These are phyloP conservation scores for Skeletonema potamos DNA, from an alignment of 108 stramenopile genomes.

Conservation along the genomic window DNA sequence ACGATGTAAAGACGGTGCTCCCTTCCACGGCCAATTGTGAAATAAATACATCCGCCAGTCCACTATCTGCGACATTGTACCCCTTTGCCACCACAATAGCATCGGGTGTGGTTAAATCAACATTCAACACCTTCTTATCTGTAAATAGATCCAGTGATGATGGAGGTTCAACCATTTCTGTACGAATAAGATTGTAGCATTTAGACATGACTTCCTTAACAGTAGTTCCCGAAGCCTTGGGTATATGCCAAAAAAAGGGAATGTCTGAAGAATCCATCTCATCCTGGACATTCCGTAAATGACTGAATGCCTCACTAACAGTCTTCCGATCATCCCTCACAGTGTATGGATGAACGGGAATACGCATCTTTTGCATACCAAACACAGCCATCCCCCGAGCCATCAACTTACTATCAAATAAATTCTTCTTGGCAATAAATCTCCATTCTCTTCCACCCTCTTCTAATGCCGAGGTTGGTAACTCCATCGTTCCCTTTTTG, in stretches of 20 bases:
- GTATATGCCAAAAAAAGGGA: constrained; percentile 43
- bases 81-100: constrained; percentile 15
- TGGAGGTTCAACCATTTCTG: constrained; percentile 37
- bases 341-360: constrained; percentile 23
- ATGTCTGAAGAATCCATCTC: constrained; percentile 12
- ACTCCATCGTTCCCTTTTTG: constrained; percentile 1
- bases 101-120: constrained; percentile 35
- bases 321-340: constrained; percentile 9
- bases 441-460: constrained; percentile 31
- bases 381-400: constrained; percentile 31
- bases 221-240: constrained; percentile 39
- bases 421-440: constrained; percentile 18
- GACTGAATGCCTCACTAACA: constrained; percentile 10
- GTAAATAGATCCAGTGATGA: constrained; percentile 22
- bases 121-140: constrained; percentile 21
- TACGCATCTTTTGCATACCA: constrained; percentile 39
- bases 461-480: not conserved
- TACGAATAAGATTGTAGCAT: constrained; percentile 29
- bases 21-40: constrained; percentile 34
- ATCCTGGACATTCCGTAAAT: constrained; percentile 24
- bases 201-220: constrained; percentile 32
- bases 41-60: constrained; percentile 34
- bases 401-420: constrained; percentile 36
- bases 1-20: constrained; percentile 24
- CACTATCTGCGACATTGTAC: constrained; percentile 11